These are phyloP conservation scores for Fusarium verrucosum DNA, from an alignment of 2,329 filamentous ascomycete species.

Conservation along the genomic window DNA sequence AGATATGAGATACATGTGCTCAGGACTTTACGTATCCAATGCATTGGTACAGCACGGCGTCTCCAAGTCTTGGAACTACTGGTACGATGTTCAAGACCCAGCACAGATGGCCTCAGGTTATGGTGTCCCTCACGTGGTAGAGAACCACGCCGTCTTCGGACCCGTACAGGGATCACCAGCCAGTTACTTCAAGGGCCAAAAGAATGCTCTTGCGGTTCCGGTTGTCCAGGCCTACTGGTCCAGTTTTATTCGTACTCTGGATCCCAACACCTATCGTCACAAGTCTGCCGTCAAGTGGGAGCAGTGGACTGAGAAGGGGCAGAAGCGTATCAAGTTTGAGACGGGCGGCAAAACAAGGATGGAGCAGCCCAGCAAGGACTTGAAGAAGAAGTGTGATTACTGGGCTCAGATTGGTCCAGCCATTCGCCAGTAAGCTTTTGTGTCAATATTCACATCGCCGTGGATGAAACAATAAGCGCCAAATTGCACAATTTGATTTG, in stretches of 20 bases:
- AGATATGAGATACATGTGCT: slow-evolving; percentile 51
- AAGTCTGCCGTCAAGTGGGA: slow-evolving; percentile 53
- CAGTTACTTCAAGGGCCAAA: slow-evolving; percentile 62
- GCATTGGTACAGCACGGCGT: slow-evolving; percentile 47
- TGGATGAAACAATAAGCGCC: no score
- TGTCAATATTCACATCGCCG: no score
- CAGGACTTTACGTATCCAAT: slow-evolving; percentile 46
- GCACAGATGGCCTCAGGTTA: slow-evolving; percentile 60
- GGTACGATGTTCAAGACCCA: slow-evolving; percentile 72
- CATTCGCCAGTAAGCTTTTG: slow-evolving; percentile 21
- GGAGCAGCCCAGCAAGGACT: slow-evolving; percentile 46
- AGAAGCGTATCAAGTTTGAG: slow-evolving; percentile 53
- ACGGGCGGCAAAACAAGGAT: slow-evolving; percentile 52
- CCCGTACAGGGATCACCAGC: slow-evolving; percentile 64
- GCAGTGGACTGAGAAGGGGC: slow-evolving; percentile 47
- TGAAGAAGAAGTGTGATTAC: slow-evolving; percentile 43
- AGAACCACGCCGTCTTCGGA: slow-evolving; percentile 74
- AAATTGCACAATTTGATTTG: no score
- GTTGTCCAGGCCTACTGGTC: slow-evolving; percentile 77
- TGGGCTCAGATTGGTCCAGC: slow-evolving; percentile 26
- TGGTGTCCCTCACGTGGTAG: slow-evolving; percentile 74
- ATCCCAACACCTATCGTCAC: slow-evolving; percentile 66
- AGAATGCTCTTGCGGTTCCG: slow-evolving; percentile 66
- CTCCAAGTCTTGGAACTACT: slow-evolving; percentile 70
- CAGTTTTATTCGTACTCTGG: slow-evolving; percentile 72